Conservation (phyloP, 148 eudicot genomes). For the Polygonum aviculare region DNA sequence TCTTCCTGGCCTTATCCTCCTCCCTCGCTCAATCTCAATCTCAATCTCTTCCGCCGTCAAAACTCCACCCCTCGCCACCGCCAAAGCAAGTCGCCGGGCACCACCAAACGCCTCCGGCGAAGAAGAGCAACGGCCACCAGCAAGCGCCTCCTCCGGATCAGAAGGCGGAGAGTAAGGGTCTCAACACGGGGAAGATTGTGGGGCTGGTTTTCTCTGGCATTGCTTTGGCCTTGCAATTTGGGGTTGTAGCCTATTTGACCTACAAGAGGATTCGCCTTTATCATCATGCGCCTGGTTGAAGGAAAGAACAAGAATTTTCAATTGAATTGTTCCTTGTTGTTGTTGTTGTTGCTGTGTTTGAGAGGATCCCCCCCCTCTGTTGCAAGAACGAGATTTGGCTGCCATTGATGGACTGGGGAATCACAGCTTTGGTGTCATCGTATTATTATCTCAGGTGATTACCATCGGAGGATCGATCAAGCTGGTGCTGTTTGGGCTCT, state of each 20-base stretch:
- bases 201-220: conserved; percentile 56
- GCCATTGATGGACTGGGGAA: background rate
- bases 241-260: conserved; percentile 49
- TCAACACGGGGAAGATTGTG: conserved; percentile 48
- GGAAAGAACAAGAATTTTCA: background rate
- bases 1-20: background rate
- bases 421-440: background rate
- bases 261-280: conserved; percentile 43
- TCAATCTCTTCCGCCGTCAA: background rate
- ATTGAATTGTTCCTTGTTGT: background rate
- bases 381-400: background rate
- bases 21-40: background rate
- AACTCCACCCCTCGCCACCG: background rate
- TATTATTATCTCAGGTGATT: no score
- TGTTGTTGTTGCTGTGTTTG: no score
- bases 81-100: background rate
- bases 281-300: conserved; percentile 19
- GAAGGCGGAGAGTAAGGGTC: conserved; percentile 9
- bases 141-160: background rate
- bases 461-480: background rate
- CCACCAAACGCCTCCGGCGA: background rate
- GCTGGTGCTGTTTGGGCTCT: background rate
- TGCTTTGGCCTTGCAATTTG: conserved; percentile 51
- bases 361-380: no score
- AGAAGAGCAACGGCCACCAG: background rate